phyloP scores from a whole-genome alignment of 768 basidiomycete species.

The Cyathus striatus region DNA sequence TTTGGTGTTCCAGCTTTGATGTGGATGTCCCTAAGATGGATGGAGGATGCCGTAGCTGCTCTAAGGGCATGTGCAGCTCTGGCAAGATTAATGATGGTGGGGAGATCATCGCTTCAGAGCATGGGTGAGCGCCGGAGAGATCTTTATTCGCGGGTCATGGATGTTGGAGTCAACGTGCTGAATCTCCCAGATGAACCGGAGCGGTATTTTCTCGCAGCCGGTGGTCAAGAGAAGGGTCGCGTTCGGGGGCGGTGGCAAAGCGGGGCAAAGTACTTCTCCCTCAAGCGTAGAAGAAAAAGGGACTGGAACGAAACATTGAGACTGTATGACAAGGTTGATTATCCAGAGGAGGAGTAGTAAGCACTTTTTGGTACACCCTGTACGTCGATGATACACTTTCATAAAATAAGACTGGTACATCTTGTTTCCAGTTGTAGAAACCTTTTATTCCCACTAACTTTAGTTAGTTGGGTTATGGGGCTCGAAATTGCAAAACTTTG shows the following conservation, averaged over 20 bases:
- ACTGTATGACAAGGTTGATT: conserved; percentile 79
- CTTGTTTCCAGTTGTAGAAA: too few species aligned
- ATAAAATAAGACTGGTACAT: too few species aligned
- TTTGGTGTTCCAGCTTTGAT: conserved; percentile 66
- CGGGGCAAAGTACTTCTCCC: conserved; percentile 70
- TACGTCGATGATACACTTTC: too few species aligned
- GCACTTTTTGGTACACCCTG: too few species aligned
- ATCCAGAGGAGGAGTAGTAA: conserved; percentile 51
- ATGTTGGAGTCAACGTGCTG: conserved; percentile 51
- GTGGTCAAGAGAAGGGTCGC: conserved; percentile 68
- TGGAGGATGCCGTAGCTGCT: conserved; percentile 78
- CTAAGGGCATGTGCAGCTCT: conserved; percentile 71
- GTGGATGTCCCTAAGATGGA: conserved; percentile 90
- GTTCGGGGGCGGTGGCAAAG: conserved; percentile 68
- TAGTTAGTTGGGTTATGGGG: too few species aligned
- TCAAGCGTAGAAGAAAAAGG: conserved; percentile 72
- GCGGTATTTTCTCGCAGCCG: conserved; percentile 49
- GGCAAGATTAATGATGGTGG: conserved; percentile 55
- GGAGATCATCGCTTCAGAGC: conserved; percentile 47
- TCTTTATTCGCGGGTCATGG: conserved; percentile 62
- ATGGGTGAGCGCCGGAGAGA: conserved; percentile 50
- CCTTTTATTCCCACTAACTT: too few species aligned
- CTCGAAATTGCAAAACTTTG: too few species aligned
- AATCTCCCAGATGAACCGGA: conserved; percentile 71
- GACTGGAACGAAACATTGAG: conserved; percentile 89